Evolutionary conservation across 164 flowering plant genomes (phyloP).

Genomic region (Hamamelis virginiana): DNA sequence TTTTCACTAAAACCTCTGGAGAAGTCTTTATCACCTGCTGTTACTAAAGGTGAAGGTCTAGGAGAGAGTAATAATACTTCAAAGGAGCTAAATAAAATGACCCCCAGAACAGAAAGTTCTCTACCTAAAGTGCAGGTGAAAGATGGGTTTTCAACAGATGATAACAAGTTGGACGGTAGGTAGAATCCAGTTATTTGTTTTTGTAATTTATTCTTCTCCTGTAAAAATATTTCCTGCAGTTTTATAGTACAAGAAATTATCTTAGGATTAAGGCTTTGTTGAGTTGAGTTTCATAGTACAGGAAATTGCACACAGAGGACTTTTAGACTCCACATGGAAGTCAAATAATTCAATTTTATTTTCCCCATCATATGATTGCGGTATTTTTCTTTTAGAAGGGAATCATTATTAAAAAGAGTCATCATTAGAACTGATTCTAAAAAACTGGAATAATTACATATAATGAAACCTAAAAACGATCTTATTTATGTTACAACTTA

Average conservation of each 20-base stretch:
- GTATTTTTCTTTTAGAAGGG: not conserved
- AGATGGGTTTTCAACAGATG: conserved; percentile 12
- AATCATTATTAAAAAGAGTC: not conserved
- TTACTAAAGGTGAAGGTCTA: conserved; percentile 17
- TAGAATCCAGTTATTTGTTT: not conserved
- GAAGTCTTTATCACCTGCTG: conserved; percentile 19
- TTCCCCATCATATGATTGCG: not conserved
- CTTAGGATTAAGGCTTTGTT: too few relatives aligned
- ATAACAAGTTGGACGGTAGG: conserved; percentile 22
- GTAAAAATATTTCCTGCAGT: not conserved
- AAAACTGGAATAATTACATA: not conserved
- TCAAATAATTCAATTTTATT: not conserved
- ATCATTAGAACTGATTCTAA: not conserved
- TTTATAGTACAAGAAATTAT: not conserved
- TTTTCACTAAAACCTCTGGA: conserved; percentile 20
- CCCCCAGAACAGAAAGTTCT: conserved; percentile 14
- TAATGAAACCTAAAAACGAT: not conserved
- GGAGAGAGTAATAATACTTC: conserved; percentile 13
- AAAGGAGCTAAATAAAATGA: conserved; percentile 7
- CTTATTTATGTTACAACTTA: not conserved
- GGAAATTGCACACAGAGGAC: not conserved
- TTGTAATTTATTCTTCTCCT: not conserved
- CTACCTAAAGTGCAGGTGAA: conserved; percentile 20
- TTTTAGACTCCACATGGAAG: not conserved
- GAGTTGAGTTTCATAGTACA: not conserved